A percentile compares a stretch with the other conserved stretches of the same genome.
phyloP scores from a whole-genome alignment of 2,329 filamentous ascomycete species.

The Didymella exigua region DNA sequence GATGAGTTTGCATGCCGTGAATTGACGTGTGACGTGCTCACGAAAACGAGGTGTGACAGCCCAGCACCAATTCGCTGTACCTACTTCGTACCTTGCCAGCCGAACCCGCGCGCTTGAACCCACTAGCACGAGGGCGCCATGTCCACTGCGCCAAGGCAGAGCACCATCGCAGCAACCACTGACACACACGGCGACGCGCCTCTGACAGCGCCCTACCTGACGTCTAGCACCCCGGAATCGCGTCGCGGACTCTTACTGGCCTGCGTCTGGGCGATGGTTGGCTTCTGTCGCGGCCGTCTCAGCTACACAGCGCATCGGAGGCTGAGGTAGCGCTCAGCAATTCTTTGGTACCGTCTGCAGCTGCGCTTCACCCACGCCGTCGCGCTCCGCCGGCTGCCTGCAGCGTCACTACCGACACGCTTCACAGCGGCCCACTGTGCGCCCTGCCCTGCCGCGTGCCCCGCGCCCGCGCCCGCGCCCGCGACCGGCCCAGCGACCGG shows the following conservation, averaged over 20 bases:
- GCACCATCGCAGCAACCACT: slow-evolving; percentile 4
- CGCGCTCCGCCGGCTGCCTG: slow-evolving; percentile 2
- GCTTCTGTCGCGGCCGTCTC: slow-evolving; percentile 28
- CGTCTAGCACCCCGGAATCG: not conserved
- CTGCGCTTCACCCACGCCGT: not conserved
- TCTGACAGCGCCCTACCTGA: not conserved
- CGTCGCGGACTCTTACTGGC: slow-evolving; percentile 13
- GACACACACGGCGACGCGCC: not conserved
- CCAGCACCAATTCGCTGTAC: slow-evolving; percentile 1
- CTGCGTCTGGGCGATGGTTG: slow-evolving; percentile 36
- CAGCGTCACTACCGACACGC: not conserved
- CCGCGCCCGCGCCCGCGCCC: not conserved
- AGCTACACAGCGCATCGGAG: slow-evolving; percentile 33
- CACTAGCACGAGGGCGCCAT: slow-evolving; percentile 15
- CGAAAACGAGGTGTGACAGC: slow-evolving; percentile 9
- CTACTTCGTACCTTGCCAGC: slow-evolving; percentile 1
- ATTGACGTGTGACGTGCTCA: not conserved
- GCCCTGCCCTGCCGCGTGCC: slow-evolving; percentile 2
- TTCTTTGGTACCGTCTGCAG: slow-evolving; percentile 11
- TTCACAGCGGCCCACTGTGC: slow-evolving; percentile 12
- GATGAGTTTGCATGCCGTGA: not conserved
- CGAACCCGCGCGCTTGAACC: slow-evolving; percentile 6
- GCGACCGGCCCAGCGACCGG: slow-evolving; percentile 3
- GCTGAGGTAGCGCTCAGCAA: slow-evolving; percentile 35
- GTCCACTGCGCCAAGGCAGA: slow-evolving; percentile 7